These are phyloP conservation scores for Rosa persica DNA, from an alignment of 306 rosid species.

Conservation along the genomic window DNA sequence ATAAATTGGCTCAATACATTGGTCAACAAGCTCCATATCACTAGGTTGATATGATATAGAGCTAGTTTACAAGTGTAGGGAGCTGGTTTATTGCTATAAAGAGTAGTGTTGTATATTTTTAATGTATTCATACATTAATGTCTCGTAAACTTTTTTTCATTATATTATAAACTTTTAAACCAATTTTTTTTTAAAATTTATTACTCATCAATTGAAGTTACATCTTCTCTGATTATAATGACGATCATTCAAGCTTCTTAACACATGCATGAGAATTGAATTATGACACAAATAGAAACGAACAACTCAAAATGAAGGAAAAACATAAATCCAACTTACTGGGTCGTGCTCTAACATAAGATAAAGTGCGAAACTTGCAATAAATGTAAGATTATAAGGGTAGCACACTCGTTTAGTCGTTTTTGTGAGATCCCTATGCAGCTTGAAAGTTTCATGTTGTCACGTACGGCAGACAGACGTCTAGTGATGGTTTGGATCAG, in stretches of 20 bases:
- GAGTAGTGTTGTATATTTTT: too few species aligned
- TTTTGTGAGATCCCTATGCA: neutral
- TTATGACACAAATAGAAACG: neutral
- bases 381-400: neutral
- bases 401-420: neutral
- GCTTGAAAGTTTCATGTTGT: neutral
- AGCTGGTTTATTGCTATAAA: too few species aligned
- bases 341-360: neutral
- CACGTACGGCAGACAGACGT: neutral
- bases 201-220: neutral
- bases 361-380: neutral
- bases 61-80: too few species aligned
- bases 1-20: neutral
- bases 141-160: too few species aligned
- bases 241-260: neutral
- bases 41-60: neutral
- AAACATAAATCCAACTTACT: neutral
- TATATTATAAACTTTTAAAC: too few species aligned
- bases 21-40: neutral
- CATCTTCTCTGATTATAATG: neutral
- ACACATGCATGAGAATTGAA: neutral
- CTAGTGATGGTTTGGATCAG: conserved; percentile 43
- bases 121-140: too few species aligned
- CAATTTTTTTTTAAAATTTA: neutral
- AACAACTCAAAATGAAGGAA: neutral